These are phyloP conservation scores for Suillus paluster DNA, from an alignment of 768 basidiomycete genomes.

Conservation along the genomic window DNA sequence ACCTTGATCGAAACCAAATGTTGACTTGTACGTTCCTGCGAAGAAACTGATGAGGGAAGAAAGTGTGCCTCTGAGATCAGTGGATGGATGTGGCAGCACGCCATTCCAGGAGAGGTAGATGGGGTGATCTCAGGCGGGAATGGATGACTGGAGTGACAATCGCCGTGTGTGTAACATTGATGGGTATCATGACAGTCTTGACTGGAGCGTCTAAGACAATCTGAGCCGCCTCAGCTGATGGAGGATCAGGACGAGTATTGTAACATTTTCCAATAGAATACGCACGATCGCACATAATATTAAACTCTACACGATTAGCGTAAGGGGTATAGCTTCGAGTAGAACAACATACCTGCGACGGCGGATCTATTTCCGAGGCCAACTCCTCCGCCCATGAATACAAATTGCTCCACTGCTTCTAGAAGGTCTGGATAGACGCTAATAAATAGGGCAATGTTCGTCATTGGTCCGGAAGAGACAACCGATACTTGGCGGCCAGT, in stretches of 20 bases:
- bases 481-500: slow-evolving; percentile 65
- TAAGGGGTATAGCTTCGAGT: neutral
- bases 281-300: slow-evolving; percentile 83
- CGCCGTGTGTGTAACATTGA: slow-evolving; percentile 88
- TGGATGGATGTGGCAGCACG: slow-evolving; percentile 30
- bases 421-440: slow-evolving; percentile 59
- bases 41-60: slow-evolving; percentile 80
- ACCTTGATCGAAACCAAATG: slow-evolving; percentile 82
- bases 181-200: slow-evolving; percentile 75
- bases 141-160: slow-evolving; percentile 68
- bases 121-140: slow-evolving; percentile 52
- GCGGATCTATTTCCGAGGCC: slow-evolving; percentile 83
- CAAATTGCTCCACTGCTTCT: slow-evolving; percentile 51
- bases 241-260: slow-evolving; percentile 1
- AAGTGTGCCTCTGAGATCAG: slow-evolving; percentile 68
- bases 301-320: slow-evolving; percentile 58
- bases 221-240: slow-evolving; percentile 76
- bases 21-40: slow-evolving; percentile 68
- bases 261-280: slow-evolving; percentile 7
- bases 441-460: slow-evolving; percentile 76
- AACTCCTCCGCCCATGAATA: slow-evolving; percentile 90
- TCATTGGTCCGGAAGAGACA: slow-evolving; percentile 84
- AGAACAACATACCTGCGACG: slow-evolving; percentile 56
- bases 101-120: slow-evolving; percentile 28
- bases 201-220: slow-evolving; percentile 78